A percentile compares a stretch with the other conserved stretches of the same genome.
Conservation (phyloP, 208 protist species). For the Trypanosoma avium region DNA sequence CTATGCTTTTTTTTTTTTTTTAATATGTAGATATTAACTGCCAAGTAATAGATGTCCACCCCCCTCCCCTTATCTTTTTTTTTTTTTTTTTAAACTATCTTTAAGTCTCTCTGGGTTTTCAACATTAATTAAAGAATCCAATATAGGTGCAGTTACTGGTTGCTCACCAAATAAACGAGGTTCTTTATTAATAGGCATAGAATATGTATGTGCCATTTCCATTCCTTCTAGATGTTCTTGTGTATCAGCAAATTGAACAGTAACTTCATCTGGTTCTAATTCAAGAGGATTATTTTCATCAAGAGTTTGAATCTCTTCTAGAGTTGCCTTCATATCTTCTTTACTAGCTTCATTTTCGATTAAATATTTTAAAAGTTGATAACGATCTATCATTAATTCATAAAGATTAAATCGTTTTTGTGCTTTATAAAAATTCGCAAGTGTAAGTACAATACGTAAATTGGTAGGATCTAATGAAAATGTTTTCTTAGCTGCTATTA, state of each 20-base stretch:
- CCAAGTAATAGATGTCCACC: no score
- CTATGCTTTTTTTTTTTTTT: no score
- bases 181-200: conserved; percentile 71
- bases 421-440: conserved; percentile 78
- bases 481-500: conserved; percentile 59
- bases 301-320: conserved; percentile 50
- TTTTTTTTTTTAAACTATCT: conserved; percentile 17
- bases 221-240: conserved; percentile 47
- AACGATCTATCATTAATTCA: conserved; percentile 76
- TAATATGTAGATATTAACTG: no score
- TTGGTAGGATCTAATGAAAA: conserved; percentile 63
- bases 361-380: conserved; percentile 62
- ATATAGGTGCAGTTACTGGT: conserved; percentile 29
- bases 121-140: conserved; percentile 23
- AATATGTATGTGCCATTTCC: conserved; percentile 59
- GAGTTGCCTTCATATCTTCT: conserved; percentile 51
- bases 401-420: conserved; percentile 48
- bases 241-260: conserved; percentile 29
- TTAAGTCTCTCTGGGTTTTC: conserved; percentile 15
- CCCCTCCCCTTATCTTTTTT: conserved; percentile 19
- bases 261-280: conserved; percentile 32
- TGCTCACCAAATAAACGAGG: conserved; percentile 31
- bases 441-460: conserved; percentile 47
- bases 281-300: conserved; percentile 28
- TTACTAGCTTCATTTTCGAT: conserved; percentile 48